phyloP scores from a whole-genome alignment of 805 yeast genomes.

The Dipodascopsis tothii region DNA sequence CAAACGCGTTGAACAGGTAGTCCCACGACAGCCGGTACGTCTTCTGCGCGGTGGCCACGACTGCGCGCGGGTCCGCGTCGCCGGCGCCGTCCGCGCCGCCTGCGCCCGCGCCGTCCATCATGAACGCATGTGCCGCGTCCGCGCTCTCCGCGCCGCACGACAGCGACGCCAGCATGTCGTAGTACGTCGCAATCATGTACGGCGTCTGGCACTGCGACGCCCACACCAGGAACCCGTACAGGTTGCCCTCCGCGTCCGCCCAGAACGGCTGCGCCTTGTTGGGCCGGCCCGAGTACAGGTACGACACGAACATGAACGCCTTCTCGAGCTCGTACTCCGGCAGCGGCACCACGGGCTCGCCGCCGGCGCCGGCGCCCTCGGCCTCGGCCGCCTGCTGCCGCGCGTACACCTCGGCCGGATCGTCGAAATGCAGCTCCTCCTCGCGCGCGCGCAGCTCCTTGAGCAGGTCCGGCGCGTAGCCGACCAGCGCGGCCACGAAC shows the following conservation, averaged over 20 bases:
- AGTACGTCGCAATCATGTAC: slow-evolving; percentile 72
- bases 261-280: slow-evolving; percentile 54
- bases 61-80: slow-evolving; percentile 33
- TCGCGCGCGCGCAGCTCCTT: slow-evolving; percentile 35
- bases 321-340: slow-evolving; percentile 69
- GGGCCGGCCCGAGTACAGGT: slow-evolving; percentile 57
- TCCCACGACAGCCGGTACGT: slow-evolving; percentile 43
- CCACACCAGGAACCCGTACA: slow-evolving; percentile 82
- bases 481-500: slow-evolving; percentile 28
- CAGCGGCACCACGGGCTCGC: no score
- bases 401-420: slow-evolving; percentile 1
- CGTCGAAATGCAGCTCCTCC: slow-evolving; percentile 31
- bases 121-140: slow-evolving; percentile 43
- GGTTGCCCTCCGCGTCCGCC: slow-evolving; percentile 56
- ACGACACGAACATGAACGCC: slow-evolving; percentile 68
- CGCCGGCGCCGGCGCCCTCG: slow-evolving; percentile 5
- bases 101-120: slow-evolving; percentile 25
- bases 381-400: neutral
- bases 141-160: slow-evolving; percentile 55
- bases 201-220: slow-evolving; percentile 67
- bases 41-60: slow-evolving; percentile 16
- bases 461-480: slow-evolving; percentile 34
- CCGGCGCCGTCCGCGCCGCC: slow-evolving; percentile 3
- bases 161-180: slow-evolving; percentile 69
- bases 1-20: slow-evolving; percentile 46